Evolutionary conservation across 495 filamentous ascomycete species (phyloP).

Genomic region (Friedmanniomyces endolithicus): DNA sequence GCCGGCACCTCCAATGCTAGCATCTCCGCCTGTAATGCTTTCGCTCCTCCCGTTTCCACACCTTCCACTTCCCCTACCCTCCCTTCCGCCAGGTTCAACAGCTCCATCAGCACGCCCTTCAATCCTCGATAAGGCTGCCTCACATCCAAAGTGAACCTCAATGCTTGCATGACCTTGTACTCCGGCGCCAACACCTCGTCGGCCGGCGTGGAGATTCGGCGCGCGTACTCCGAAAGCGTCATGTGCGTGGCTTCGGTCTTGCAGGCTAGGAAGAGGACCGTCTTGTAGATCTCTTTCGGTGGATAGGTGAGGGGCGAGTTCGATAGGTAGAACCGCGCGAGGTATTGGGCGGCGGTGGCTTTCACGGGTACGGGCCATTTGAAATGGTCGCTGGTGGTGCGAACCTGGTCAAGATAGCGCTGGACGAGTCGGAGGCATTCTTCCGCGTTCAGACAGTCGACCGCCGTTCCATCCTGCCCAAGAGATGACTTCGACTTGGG

Average conservation of each 20-base stretch:
- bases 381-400: slow-evolving; percentile 64
- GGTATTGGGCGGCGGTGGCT: slow-evolving; percentile 82
- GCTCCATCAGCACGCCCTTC: slow-evolving; percentile 74
- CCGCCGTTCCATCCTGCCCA: slow-evolving; percentile 20
- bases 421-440: slow-evolving; percentile 75
- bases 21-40: slow-evolving; percentile 32
- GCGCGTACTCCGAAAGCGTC: slow-evolving; percentile 51
- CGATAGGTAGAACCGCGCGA: slow-evolving; percentile 86
- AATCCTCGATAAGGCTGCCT: slow-evolving; percentile 81
- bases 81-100: slow-evolving; percentile 50
- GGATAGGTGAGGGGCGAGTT: slow-evolving; percentile 93
- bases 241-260: slow-evolving; percentile 82
- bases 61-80: slow-evolving; percentile 34
- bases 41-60: slow-evolving; percentile 27
- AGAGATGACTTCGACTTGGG: slow-evolving; percentile 10
- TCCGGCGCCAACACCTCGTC: slow-evolving; percentile 81
- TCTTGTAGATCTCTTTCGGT: slow-evolving; percentile 70
- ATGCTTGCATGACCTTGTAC: slow-evolving; percentile 78
- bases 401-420: slow-evolving; percentile 61
- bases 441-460: slow-evolving; percentile 64
- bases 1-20: slow-evolving; percentile 18
- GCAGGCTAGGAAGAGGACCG: slow-evolving; percentile 78
- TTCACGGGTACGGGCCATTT: slow-evolving; percentile 69
- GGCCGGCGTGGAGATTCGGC: slow-evolving; percentile 48
- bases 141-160: slow-evolving; percentile 89